Evolutionary conservation across 495 filamentous ascomycete species (phyloP).

Genomic region (Penicillium cosmopolitanum): DNA sequence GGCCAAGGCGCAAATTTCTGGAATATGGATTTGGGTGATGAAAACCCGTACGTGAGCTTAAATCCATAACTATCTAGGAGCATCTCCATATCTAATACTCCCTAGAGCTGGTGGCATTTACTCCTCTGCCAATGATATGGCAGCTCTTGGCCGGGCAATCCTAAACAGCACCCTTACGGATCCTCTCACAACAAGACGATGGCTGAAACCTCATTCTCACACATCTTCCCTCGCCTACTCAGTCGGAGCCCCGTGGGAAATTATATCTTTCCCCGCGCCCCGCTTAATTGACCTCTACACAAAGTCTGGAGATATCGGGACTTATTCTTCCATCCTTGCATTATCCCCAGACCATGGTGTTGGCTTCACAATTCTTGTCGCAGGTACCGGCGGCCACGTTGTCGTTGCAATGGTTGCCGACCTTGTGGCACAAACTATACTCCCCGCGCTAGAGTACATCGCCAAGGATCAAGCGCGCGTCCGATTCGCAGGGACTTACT

Average conservation of each 20-base stretch:
- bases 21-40: conserved; percentile 46
- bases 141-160: conserved; percentile 57
- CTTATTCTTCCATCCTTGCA: conserved; percentile 49
- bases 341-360: conserved; percentile 56
- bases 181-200: conserved; percentile 50
- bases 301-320: conserved; percentile 53
- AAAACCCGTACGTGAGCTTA: conserved; percentile 41
- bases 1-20: conserved; percentile 32
- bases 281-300: conserved; percentile 57
- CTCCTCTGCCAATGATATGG: conserved; percentile 55
- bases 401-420: conserved; percentile 26
- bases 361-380: conserved; percentile 54
- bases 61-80: not conserved
- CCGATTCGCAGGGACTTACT: conserved; percentile 46
- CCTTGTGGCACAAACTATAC: conserved; percentile 35
- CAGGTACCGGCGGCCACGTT: conserved; percentile 33
- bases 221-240: conserved; percentile 50
- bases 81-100: not conserved
- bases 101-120: conserved; percentile 59
- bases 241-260: conserved; percentile 63
- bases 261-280: conserved; percentile 27
- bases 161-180: conserved; percentile 52
- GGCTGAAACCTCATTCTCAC: conserved; percentile 58
- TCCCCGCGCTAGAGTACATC: conserved; percentile 51
- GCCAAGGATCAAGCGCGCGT: conserved; percentile 42